phyloP scores from a whole-genome alignment of 352 stramenopile genomes.

The Phytophthora sp. region DNA sequence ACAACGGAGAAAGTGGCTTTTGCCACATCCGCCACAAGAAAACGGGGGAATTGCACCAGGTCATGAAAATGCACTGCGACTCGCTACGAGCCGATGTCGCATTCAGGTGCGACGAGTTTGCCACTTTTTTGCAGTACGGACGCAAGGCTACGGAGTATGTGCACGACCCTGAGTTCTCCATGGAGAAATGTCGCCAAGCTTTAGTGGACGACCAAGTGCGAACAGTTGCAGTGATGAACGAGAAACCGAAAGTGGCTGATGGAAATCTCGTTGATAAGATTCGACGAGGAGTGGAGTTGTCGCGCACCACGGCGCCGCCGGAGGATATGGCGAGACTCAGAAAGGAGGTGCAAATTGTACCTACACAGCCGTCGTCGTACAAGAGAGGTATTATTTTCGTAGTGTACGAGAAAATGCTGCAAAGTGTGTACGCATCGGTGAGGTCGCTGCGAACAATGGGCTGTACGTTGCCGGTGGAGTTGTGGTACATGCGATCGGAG shows the following conservation, averaged over 20 bases:
- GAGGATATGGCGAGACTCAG: constrained; percentile 8
- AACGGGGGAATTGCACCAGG: constrained; percentile 33
- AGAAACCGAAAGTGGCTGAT: constrained; percentile 3
- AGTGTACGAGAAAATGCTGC: constrained; percentile 57
- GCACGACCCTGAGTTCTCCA: constrained; percentile 49
- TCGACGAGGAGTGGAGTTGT: constrained; percentile 14
- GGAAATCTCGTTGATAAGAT: constrained; percentile 22
- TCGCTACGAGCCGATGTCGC: constrained; percentile 46
- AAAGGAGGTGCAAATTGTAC: background rate
- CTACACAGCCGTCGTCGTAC: constrained; percentile 2
- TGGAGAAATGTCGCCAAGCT: constrained; percentile 29
- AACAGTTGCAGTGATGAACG: background rate
- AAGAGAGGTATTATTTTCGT: constrained; percentile 58
- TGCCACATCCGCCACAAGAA: constrained; percentile 50
- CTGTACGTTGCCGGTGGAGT: constrained; percentile 64
- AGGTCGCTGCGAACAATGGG: constrained; percentile 41
- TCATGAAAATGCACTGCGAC: constrained; percentile 72
- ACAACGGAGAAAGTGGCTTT: constrained; percentile 49
- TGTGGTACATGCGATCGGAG: constrained; percentile 70
- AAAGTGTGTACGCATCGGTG: constrained; percentile 59
- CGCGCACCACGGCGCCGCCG: background rate
- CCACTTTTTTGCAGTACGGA: constrained; percentile 45
- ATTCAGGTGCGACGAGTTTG: constrained; percentile 56
- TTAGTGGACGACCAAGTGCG: constrained; percentile 38
- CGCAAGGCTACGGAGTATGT: constrained; percentile 44